These are phyloP conservation scores for Ascochyta pisi DNA, from an alignment of 2,329 filamentous ascomycete genomes.

Conservation along the genomic window DNA sequence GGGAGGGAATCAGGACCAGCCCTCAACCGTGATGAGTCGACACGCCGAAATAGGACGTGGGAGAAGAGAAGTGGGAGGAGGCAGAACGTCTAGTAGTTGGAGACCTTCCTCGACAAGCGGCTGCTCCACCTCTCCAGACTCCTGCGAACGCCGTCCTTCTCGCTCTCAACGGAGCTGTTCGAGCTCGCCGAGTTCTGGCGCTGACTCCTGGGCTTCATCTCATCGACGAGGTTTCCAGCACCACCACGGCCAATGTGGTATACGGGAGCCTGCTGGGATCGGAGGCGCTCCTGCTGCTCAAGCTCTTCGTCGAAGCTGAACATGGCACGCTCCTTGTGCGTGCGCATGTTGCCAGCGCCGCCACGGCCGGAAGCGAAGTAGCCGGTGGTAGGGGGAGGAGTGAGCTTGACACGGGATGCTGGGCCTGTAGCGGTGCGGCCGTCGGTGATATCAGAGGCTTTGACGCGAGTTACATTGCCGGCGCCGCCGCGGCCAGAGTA, in stretches of 20 bases:
- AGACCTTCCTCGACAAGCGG: constrained; percentile 44
- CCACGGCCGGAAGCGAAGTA: constrained; percentile 72
- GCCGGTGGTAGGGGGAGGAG: constrained; percentile 53
- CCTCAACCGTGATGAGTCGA: constrained; percentile 31
- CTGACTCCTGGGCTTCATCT: constrained; percentile 40
- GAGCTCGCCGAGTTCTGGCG: constrained; percentile 43
- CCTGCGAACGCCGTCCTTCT: constrained; percentile 39
- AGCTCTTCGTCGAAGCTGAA: constrained; percentile 75
- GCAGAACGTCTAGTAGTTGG: constrained; percentile 30
- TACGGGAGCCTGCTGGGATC: constrained; percentile 63
- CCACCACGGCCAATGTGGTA: constrained; percentile 70
- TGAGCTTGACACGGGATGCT: constrained; percentile 58
- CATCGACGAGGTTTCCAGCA: constrained; percentile 61
- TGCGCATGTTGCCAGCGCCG: constrained; percentile 70
- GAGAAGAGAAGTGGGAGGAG: constrained; percentile 13
- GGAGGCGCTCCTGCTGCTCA: constrained; percentile 62
- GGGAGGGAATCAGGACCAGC: constrained; percentile 51
- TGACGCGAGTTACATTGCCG: constrained; percentile 64
- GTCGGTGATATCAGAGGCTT: constrained; percentile 61
- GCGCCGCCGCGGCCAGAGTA: constrained; percentile 64
- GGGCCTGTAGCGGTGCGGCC: constrained; percentile 55
- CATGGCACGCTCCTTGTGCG: constrained; percentile 63
- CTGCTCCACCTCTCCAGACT: constrained; percentile 48
- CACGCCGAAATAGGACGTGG: constrained; percentile 12
- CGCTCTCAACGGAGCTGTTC: constrained; percentile 35